These are phyloP conservation scores for Annulohypoxylon maeteangense DNA, from an alignment of 495 filamentous ascomycete species.

Conservation along the genomic window DNA sequence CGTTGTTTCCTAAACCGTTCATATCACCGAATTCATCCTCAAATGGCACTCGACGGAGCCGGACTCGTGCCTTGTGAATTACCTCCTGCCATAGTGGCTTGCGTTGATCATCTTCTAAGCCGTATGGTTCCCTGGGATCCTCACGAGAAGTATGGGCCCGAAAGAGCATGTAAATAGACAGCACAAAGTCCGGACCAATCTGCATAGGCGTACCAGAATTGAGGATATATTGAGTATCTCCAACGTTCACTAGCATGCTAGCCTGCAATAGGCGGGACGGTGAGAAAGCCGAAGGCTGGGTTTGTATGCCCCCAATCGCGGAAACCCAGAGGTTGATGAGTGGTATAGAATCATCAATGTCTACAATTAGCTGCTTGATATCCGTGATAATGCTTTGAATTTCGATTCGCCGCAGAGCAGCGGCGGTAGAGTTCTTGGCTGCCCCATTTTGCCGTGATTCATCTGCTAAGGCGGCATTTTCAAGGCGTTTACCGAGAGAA, in stretches of 20 bases:
- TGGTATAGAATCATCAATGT: constrained; percentile 93
- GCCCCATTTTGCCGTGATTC: constrained; percentile 59
- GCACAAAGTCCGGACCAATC: constrained; percentile 85
- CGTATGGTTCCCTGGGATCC: constrained; percentile 56
- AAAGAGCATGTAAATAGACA: constrained; percentile 98
- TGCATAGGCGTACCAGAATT: constrained; percentile 74
- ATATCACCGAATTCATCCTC: constrained; percentile 45
- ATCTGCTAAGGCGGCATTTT: constrained; percentile 76
- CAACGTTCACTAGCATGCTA: constrained; percentile 88
- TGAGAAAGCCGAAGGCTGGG: constrained; percentile 59
- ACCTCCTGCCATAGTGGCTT: constrained; percentile 97
- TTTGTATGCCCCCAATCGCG: constrained; percentile 83
- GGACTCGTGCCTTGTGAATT: constrained; percentile 90
- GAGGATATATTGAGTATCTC: constrained; percentile 83
- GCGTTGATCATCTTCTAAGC: constrained; percentile 61
- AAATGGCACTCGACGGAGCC: constrained; percentile 68
- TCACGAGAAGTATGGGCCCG: constrained; percentile 68
- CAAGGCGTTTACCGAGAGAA: constrained; percentile 79
- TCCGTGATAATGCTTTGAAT: constrained; percentile 76
- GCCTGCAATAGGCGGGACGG: constrained; percentile 93
- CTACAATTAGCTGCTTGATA: constrained; percentile 76
- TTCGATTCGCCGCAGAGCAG: constrained; percentile 61
- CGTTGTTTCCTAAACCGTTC: constrained; percentile 35
- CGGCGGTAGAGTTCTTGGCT: constrained; percentile 55
- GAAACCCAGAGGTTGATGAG: constrained; percentile 95